Evolutionary conservation across 1,139 yeast species (phyloP).

Genomic region (Scheffersomyces segobiensis): DNA sequence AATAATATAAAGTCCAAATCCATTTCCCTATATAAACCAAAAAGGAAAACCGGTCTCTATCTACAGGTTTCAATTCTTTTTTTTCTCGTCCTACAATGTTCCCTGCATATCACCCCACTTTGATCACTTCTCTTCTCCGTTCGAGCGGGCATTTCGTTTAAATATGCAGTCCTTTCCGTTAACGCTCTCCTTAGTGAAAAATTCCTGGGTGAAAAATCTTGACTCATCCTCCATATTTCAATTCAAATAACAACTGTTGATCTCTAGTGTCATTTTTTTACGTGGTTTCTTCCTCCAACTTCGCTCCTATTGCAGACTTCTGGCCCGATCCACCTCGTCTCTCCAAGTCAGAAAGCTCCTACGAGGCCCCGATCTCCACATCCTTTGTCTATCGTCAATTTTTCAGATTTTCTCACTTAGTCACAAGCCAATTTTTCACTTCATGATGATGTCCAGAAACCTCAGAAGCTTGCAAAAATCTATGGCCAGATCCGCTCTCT

Average conservation of each 20-base stretch:
- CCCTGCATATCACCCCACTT: not conserved
- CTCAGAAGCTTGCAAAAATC: not conserved
- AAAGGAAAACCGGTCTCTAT: too few relatives aligned
- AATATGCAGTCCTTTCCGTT: not conserved
- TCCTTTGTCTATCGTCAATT: not conserved
- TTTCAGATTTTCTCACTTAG: not conserved
- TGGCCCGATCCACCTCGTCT: not conserved
- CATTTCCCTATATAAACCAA: too few relatives aligned
- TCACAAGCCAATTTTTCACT: not conserved
- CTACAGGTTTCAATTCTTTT: too few relatives aligned
- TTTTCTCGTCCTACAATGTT: too few relatives aligned
- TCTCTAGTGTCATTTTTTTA: not conserved
- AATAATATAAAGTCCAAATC: too few relatives aligned
- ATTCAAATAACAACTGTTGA: not conserved
- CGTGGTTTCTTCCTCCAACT: not conserved
- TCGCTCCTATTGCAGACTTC: not conserved
- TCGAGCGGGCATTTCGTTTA: not conserved
- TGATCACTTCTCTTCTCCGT: not conserved
- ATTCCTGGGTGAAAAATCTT: conserved; percentile 1
- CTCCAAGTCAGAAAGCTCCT: not conserved
- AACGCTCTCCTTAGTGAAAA: not conserved
- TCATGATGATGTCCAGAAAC: not conserved
- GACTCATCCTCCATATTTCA: not conserved
- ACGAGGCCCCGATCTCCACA: not conserved
- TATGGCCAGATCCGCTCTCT: not conserved